Evolutionary conservation across 495 filamentous ascomycete species (phyloP), one percentile per base, ranked within the genome.

Genomic region (Aspergillus wentii): DNA sequence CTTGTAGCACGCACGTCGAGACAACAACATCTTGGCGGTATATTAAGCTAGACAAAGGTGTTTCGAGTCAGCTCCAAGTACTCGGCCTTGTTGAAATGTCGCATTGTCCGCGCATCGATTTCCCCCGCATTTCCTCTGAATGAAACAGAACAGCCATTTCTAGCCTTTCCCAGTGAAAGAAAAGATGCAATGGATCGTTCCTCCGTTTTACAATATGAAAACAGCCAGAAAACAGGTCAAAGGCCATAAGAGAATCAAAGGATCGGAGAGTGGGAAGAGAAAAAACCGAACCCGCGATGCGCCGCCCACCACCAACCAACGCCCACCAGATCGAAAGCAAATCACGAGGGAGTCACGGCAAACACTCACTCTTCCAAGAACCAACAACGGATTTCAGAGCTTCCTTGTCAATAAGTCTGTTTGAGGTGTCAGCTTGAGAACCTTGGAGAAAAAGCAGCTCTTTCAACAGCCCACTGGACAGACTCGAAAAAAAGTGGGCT

Each of bases 1-100:
- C 74, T 99, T 99, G 78, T 96, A 99, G 80, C 94, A 99, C 46
- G 91, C 94, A 66, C 94, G 86, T 64, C 92, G 88, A 61, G 89
- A 91, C 59, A 96, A 78, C 52, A 94, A 94, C 71, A 90, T 91
- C 82, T 88, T 92, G 47, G 51, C 63, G 36, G 48, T 56, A 45
- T 52, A 62, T 36, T 54, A 35, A 51, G 22, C 33, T 49, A 39
- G n/a, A 35, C 37, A 42, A 33, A 26, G 30, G 33, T 32, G 31
- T 44, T 38, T 41, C 36, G 28, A 37, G 27, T 17, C 26, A 25
- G 11, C 22, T 25, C 22, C 5, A 11, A 25, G 11, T 6, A 29
- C 11, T 29, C 26, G 3, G 11, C 4, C n/a, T n/a, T n/a, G n/a
- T n/a, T n/a, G n/a, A n/a, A n/a, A n/a, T n/a, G n/a, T n/a, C n/a